Base-by-base conservation (phyloP, 305 asterid genomes). In the Fraxinus latifolia region DNA sequence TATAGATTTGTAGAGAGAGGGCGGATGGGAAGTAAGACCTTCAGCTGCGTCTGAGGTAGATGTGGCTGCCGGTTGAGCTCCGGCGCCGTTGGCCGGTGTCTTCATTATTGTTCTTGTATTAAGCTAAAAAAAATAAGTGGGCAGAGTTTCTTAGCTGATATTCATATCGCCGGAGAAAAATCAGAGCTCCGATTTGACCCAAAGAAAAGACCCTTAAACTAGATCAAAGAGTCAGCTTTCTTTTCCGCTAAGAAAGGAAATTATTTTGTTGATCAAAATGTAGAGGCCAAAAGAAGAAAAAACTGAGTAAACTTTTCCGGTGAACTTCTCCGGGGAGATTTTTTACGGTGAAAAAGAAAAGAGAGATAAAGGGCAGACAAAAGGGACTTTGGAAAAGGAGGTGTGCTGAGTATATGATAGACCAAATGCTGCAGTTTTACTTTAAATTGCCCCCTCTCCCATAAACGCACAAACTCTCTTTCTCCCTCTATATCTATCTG, bases 341-440 rank as follows among this genome's bases (percentile, higher is more conserved):
- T n/a, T 53, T 53, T n/a, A n/a, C 65, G 65, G 25, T 25, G 23
- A 53, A n/a, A 53, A 53, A n/a, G 65, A 53, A 53, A 6, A 53
- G 65, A 53, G 25, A 53, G 25, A 53, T 8, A 53, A 17, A 53
- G 65, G 34, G 95, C 92, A 77, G 97, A 91, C 95, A 90, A 85
- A 84, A 74, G 87, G 83, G 87, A 88, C 91, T 93, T 85, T 90
- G 97, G 90, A 80, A 93, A 93, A 88, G 87, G 89, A 83, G 60
- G 84, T 86, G 86, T 94, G 97, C 87, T 88, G 89, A 90, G 95
- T 77, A 83, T 82, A 83, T 90, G 91, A 89, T 89, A 91, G 96
- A 93, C 98, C 97, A 95, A 92, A 92, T 89, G 93, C 85, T 85
- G 91, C 87, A 82, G 36, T 83, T 83, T 19, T 27, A 19, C 68